Percentiles rank a stretch among this genome's conserved stretches.
These are phyloP conservation scores for Hymenoscyphus albidus DNA, from an alignment of 2,329 filamentous ascomycete species.

Conservation along the genomic window DNA sequence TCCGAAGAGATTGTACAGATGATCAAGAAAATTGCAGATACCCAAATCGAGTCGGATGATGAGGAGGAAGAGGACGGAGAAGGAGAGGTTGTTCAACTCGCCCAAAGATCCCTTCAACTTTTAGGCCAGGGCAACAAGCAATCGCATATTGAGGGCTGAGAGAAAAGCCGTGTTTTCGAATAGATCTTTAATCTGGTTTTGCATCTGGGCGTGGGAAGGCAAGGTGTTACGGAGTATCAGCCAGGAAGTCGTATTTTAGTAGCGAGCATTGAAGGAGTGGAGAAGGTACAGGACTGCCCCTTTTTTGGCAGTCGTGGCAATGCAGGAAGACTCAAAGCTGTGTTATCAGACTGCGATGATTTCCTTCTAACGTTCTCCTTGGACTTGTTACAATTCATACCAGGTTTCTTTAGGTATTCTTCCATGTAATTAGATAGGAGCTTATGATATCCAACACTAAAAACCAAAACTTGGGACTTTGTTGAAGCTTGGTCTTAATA, in stretches of 20 bases:
- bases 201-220: conserved; percentile 33
- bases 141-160: conserved; percentile 73
- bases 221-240: conserved; percentile 35
- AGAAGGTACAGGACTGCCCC: conserved; percentile 18
- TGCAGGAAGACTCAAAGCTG: conserved; percentile 8
- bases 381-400: conserved; percentile 30
- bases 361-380: conserved; percentile 29
- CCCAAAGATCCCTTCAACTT: conserved; percentile 83
- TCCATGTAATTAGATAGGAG: conserved; percentile 37
- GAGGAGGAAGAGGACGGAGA: conserved; percentile 87
- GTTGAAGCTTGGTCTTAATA: neutral
- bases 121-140: conserved; percentile 73
- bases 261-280: conserved; percentile 36
- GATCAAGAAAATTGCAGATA: conserved; percentile 87
- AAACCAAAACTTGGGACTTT: conserved; percentile 7
- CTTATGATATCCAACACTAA: conserved; percentile 33
- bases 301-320: neutral
- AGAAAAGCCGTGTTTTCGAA: conserved; percentile 26
- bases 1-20: conserved; percentile 89
- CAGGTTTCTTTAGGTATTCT: conserved; percentile 27
- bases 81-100: conserved; percentile 86
- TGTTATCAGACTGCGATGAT: conserved; percentile 22
- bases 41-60: conserved; percentile 80
- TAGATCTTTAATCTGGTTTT: conserved; percentile 33
- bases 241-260: conserved; percentile 30